These are phyloP conservation scores for Phytophthora capsici DNA, from an alignment of 352 stramenopile genomes.

Conservation along the genomic window DNA sequence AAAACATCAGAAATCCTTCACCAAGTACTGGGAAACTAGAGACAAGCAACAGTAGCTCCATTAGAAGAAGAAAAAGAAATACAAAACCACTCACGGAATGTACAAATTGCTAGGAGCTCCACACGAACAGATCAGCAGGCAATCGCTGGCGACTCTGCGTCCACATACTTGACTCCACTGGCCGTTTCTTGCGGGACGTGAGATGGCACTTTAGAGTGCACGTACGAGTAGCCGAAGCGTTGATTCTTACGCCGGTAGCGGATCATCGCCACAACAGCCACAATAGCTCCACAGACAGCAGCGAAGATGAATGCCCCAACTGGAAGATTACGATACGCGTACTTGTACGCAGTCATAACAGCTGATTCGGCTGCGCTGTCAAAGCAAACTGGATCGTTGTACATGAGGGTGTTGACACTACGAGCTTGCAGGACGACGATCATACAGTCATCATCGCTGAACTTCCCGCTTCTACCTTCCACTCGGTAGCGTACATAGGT, in stretches of 20 bases:
- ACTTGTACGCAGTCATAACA: conserved; percentile 35
- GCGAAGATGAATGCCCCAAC: conserved; percentile 48
- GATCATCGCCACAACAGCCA: conserved; percentile 46
- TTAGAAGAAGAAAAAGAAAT: conserved; percentile 9
- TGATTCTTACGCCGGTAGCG: conserved; percentile 56
- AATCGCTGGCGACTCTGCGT: conserved; percentile 39
- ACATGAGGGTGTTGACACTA: conserved; percentile 58
- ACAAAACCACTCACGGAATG: conserved; percentile 15
- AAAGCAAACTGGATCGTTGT: conserved; percentile 63
- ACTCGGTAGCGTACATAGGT: conserved; percentile 68
- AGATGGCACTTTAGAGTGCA: conserved; percentile 50
- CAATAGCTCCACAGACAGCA: conserved; percentile 35
- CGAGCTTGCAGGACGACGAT: conserved; percentile 52
- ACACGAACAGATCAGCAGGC: conserved; percentile 34
- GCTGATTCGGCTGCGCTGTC: conserved; percentile 32
- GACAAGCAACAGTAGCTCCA: conserved; percentile 22
- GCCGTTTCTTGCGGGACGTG: conserved; percentile 38
- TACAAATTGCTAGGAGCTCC: not conserved
- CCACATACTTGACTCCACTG: conserved; percentile 35
- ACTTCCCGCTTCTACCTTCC: conserved; percentile 15
- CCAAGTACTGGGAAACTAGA: conserved; percentile 62
- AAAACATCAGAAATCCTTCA: conserved; percentile 75
- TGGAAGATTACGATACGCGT: conserved; percentile 46
- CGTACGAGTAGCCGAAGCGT: conserved; percentile 68
- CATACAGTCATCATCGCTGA: conserved; percentile 54